Percentiles rank a stretch among this genome's conserved stretches.
Conservation (phyloP, 2,329 filamentous ascomycete genomes). For the Cordyceps cateniannulata region DNA sequence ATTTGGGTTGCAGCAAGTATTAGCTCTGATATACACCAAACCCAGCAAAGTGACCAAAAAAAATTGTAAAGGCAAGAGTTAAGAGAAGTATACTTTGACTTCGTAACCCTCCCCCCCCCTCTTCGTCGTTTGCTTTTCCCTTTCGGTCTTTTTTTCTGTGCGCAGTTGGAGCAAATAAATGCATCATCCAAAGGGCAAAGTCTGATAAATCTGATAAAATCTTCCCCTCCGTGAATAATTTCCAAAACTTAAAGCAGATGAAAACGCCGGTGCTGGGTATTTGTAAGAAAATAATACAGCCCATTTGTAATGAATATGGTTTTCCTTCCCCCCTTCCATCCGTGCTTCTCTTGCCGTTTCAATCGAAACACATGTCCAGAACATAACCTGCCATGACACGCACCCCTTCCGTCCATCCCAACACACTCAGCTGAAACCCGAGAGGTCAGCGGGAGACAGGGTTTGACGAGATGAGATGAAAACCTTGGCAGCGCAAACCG, state of each 20-base stretch:
- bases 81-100: not conserved
- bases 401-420: not conserved
- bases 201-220: not conserved
- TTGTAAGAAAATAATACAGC: slow-evolving; percentile 10
- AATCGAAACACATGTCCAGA: not conserved
- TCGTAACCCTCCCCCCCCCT: not conserved
- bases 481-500: not conserved
- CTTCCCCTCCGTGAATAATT: not conserved
- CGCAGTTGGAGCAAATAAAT: not conserved
- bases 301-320: slow-evolving; percentile 5
- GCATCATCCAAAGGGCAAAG: not conserved
- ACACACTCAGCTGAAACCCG: not conserved
- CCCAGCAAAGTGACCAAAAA: not conserved
- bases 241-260: not conserved
- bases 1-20: not conserved
- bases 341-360: not conserved
- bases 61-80: not conserved
- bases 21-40: not conserved
- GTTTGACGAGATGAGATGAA: not conserved
- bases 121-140: not conserved
- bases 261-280: slow-evolving; percentile 9
- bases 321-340: not conserved
- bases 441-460: not conserved
- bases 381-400: not conserved
- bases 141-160: not conserved